phyloP scores from a whole-genome alignment of 1,284 basidiomycete species.

The Lentinula novae-zelandiae region DNA sequence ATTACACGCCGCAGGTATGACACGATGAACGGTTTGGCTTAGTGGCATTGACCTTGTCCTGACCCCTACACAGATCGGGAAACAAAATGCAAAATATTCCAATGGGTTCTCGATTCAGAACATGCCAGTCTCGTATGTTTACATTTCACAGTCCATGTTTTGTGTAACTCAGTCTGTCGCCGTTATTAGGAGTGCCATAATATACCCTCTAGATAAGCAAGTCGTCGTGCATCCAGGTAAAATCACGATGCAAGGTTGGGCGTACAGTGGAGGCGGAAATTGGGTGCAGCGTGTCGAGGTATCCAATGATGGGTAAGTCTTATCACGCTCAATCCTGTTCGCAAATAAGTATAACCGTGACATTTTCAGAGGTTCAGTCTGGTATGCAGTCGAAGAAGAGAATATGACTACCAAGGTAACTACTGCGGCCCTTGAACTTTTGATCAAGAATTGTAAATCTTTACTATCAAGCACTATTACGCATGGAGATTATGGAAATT shows the following conservation, averaged over 20 bases:
- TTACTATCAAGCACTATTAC: conserved; percentile 40
- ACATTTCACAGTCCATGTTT: background rate
- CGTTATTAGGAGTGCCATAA: conserved; percentile 43
- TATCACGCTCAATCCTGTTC: background rate
- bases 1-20: conserved; percentile 41
- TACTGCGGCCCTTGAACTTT: background rate
- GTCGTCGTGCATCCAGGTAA: conserved; percentile 47
- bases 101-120: conserved; percentile 52
- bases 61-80: conserved; percentile 35
- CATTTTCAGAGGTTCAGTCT: conserved; percentile 38
- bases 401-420: conserved; percentile 47
- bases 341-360: no score
- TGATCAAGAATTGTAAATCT: background rate
- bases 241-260: conserved; percentile 46
- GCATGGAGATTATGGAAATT: conserved; percentile 55
- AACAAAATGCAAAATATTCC: conserved; percentile 46
- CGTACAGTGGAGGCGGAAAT: conserved; percentile 53
- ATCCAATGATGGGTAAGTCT: conserved; percentile 44
- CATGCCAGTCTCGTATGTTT: conserved; percentile 53
- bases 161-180: background rate
- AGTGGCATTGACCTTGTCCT: background rate
- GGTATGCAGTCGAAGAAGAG: conserved; percentile 45
- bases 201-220: conserved; percentile 41
- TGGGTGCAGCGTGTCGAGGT: conserved; percentile 57
- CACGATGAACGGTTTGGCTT: background rate